Evolutionary conservation across 441 rosid species (phyloP).

Genomic region (Erysimum pusillum): DNA sequence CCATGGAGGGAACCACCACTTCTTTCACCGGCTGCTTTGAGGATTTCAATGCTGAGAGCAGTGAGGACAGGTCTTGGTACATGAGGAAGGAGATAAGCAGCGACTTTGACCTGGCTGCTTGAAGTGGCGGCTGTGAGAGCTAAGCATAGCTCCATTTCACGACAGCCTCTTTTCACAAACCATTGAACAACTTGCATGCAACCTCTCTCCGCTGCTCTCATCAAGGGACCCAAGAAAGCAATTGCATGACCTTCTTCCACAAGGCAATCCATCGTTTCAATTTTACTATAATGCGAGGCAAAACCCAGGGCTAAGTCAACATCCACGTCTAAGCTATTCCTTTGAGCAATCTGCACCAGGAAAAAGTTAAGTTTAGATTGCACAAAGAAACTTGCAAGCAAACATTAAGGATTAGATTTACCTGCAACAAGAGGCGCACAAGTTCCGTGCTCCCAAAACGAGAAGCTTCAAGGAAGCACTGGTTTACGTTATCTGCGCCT

Average conservation of each 20-base stretch:
- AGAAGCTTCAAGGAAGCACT: conserved; percentile 98
- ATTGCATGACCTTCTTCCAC: conserved; percentile 96
- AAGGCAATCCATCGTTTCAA: conserved; percentile 92
- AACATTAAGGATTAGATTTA: conserved; percentile 37
- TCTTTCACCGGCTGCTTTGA: conserved; percentile 93
- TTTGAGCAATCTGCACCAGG: conserved; percentile 78
- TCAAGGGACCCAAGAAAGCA: conserved; percentile 85
- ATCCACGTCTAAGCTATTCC: conserved; percentile 96
- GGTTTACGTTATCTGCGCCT: conserved; percentile 93
- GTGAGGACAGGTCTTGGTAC: conserved; percentile 83
- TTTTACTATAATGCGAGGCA: conserved; percentile 91
- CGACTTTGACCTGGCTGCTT: conserved; percentile 78
- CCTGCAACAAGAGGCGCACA: conserved; percentile 91
- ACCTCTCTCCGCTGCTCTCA: conserved; percentile 96
- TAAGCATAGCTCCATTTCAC: conserved; percentile 92
- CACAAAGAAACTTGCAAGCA: conserved; percentile 1
- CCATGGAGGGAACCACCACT: conserved; percentile 91
- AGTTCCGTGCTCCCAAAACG: conserved; percentile 98
- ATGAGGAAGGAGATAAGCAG: conserved; percentile 84
- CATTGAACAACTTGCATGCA: conserved; percentile 94
- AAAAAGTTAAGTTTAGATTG: not conserved
- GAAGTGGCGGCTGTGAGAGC: conserved; percentile 94
- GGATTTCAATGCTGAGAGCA: conserved; percentile 88
- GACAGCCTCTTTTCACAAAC: conserved; percentile 85
- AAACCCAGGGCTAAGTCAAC: conserved; percentile 91